These are phyloP conservation scores for Uncinocarpus reesii DNA, from an alignment of 2,329 filamentous ascomycete species.

Conservation along the genomic window DNA sequence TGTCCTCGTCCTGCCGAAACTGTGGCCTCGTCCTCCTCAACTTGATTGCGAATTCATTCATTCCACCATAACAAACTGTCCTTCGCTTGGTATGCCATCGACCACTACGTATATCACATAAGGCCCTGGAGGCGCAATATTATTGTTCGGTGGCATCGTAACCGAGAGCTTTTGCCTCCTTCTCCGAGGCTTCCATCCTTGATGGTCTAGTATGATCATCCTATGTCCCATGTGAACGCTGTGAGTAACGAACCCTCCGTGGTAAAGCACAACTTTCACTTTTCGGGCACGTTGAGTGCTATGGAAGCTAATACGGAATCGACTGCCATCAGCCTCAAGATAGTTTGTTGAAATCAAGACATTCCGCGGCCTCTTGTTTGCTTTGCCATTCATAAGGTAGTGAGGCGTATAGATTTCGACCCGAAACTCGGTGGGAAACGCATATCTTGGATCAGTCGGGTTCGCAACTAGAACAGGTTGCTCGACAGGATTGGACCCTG, in stretches of 20 bases:
- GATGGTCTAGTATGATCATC: slow-evolving; percentile 45
- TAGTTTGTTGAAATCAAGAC: slow-evolving; percentile 38
- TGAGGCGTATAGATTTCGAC: slow-evolving; percentile 53
- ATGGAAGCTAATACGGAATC: slow-evolving; percentile 35
- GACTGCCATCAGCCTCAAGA: slow-evolving; percentile 36
- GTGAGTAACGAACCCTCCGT: slow-evolving; percentile 53
- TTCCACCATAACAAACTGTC: slow-evolving; percentile 40
- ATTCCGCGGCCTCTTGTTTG: slow-evolving; percentile 39
- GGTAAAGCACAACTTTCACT: slow-evolving; percentile 43
- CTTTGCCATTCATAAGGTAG: slow-evolving; percentile 46
- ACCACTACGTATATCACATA: slow-evolving; percentile 51
- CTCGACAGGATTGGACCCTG: slow-evolving; percentile 52
- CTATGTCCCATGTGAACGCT: slow-evolving; percentile 52
- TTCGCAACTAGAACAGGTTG: slow-evolving; percentile 43
- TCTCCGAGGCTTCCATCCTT: slow-evolving; percentile 37
- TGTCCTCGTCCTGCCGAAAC: too few relatives aligned
- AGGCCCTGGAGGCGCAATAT: slow-evolving; percentile 49
- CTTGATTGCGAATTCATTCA: background rate
- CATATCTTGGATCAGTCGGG: slow-evolving; percentile 32
- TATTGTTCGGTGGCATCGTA: slow-evolving; percentile 46
- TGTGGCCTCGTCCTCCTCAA: too few relatives aligned
- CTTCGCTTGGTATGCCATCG: slow-evolving; percentile 45
- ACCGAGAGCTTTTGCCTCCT: slow-evolving; percentile 40
- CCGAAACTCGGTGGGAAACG: slow-evolving; percentile 50
- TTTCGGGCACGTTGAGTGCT: slow-evolving; percentile 37